phyloP scores from a whole-genome alignment of 1,139 yeast genomes.

The Candida albicans region DNA sequence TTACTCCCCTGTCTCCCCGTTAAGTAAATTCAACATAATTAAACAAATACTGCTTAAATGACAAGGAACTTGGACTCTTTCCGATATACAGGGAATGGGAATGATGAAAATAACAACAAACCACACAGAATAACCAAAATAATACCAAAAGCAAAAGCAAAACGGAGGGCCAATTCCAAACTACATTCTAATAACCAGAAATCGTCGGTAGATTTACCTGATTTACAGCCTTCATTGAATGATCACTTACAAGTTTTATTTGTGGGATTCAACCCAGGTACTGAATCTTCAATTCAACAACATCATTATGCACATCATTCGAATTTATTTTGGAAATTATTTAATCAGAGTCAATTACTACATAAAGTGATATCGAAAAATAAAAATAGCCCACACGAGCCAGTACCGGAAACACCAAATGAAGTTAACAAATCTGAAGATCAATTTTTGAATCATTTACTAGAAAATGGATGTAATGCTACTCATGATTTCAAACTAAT shows the following conservation, averaged over 20 bases:
- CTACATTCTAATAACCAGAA: background rate
- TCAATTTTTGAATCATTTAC: constrained; percentile 2
- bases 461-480: constrained; percentile 41
- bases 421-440: background rate
- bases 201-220: constrained; percentile 15
- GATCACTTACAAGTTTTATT: constrained; percentile 47
- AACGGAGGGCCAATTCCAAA: no score
- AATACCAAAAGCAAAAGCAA: background rate
- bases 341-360: constrained; percentile 54
- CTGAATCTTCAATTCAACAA: constrained; percentile 59
- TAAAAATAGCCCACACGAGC: background rate
- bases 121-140: background rate
- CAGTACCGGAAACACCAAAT: no score
- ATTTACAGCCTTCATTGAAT: constrained; percentile 38
- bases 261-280: constrained; percentile 76
- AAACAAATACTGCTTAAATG: no score
- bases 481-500: constrained; percentile 48
- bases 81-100: no score
- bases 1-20: no score
- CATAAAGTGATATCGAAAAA: constrained; percentile 16
- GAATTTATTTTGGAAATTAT: constrained; percentile 67
- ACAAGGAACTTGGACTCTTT: no score
- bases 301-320: constrained; percentile 77
- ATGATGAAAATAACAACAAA: no score
- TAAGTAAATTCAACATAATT: no score